Conservation (phyloP, 202 grass and related monocot genomes). For the Carex sylvatica region DNA sequence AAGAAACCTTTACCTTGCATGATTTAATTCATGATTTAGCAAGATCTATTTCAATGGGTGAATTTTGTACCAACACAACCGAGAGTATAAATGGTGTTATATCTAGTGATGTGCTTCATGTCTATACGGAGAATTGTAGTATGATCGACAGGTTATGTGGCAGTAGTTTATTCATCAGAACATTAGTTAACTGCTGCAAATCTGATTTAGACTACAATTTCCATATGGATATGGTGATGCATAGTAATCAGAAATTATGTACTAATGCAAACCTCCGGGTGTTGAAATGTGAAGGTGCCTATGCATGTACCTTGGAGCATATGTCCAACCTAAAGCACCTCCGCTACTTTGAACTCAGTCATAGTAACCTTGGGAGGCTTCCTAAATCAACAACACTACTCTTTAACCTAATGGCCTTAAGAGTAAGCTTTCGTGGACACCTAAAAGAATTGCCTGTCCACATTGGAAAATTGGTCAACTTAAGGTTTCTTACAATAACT, state of each 20-base stretch:
- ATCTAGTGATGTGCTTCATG: constrained; percentile 1
- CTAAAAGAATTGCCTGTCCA: neutral
- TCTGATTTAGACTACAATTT: neutral
- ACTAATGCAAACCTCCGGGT: neutral
- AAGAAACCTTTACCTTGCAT: constrained; percentile 21
- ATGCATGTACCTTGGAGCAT: neutral
- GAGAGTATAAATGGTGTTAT: neutral
- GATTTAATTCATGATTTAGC: constrained; percentile 37
- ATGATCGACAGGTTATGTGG: neutral
- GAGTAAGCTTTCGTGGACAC: neutral
- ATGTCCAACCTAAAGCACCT: constrained; percentile 2
- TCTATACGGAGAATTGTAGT: neutral
- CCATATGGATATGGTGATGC: neutral
- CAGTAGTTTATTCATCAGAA: neutral
- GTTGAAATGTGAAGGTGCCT: neutral
- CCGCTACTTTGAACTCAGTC: neutral
- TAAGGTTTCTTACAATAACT: neutral
- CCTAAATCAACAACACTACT: constrained; percentile 13
- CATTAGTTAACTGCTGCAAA: neutral
- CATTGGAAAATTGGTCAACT: neutral
- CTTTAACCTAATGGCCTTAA: constrained; percentile 15
- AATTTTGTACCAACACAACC: neutral
- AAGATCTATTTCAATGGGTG: constrained; percentile 7
- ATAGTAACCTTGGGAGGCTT: neutral
- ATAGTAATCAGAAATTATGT: neutral